Percentiles rank a stretch among this genome's conserved stretches.
Evolutionary conservation across 2,329 filamentous ascomycete species (phyloP).

Genomic region (Reticulascus tulasneorum): DNA sequence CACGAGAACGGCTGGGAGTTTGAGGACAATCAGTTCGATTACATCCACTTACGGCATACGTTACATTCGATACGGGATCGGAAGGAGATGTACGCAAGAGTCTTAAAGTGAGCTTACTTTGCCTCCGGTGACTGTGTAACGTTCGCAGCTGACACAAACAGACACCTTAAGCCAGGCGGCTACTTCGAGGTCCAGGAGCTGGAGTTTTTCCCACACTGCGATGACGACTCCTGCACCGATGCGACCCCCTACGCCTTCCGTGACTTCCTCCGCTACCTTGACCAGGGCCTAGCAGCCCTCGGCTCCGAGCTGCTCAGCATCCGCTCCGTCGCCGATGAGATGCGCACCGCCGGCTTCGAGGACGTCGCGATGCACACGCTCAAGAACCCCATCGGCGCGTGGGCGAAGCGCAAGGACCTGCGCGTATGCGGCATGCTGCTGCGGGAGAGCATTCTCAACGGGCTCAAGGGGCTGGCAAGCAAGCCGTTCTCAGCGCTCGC

Average conservation of each 20-base stretch:
- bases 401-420: slow-evolving; percentile 36
- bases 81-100: slow-evolving; percentile 34
- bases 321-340: slow-evolving; percentile 26
- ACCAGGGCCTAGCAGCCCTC: slow-evolving; percentile 34
- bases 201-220: slow-evolving; percentile 34
- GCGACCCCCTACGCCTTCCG: slow-evolving; percentile 41
- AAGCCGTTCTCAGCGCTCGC: slow-evolving; percentile 33
- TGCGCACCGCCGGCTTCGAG: slow-evolving; percentile 38
- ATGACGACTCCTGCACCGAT: slow-evolving; percentile 37
- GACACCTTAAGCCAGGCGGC: slow-evolving; percentile 48
- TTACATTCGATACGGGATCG: slow-evolving; percentile 41
- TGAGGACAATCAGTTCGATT: slow-evolving; percentile 41
- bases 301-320: slow-evolving; percentile 40
- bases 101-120: slow-evolving; percentile 31
- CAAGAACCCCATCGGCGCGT: slow-evolving; percentile 46
- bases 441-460: slow-evolving; percentile 36
- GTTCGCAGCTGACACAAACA: slow-evolving; percentile 14
- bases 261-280: slow-evolving; percentile 39
- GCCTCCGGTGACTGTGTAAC: no score
- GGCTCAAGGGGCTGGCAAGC: slow-evolving; percentile 33
- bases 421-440: slow-evolving; percentile 38
- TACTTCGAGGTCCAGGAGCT: slow-evolving; percentile 49
- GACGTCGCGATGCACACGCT: slow-evolving; percentile 34
- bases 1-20: slow-evolving; percentile 46
- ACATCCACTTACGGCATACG: slow-evolving; percentile 44